phyloP scores from a whole-genome alignment of 1,284 basidiomycete genomes.

The Boletus sp. region DNA sequence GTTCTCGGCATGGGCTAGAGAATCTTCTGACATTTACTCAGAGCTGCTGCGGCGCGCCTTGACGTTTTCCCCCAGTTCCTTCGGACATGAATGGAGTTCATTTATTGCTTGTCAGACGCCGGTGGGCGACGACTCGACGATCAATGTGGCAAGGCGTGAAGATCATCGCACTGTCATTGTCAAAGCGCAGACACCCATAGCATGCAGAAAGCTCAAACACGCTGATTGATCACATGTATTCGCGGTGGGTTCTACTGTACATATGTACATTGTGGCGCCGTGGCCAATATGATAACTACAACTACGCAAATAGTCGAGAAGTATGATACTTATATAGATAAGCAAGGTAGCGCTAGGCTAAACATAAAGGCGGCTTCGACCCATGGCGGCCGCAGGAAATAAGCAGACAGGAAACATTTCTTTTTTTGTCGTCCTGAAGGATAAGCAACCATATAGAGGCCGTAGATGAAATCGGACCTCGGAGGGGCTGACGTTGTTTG shows the following conservation, averaged over 20 bases:
- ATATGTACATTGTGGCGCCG: neutral
- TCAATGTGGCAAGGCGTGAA: slow-evolving; percentile 16
- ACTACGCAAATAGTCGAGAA: neutral
- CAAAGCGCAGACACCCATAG: neutral
- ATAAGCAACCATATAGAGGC: slow-evolving; percentile 6
- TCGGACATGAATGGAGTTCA: slow-evolving; percentile 25
- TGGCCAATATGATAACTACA: neutral
- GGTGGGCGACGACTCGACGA: slow-evolving; percentile 16
- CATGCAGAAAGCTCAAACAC: neutral
- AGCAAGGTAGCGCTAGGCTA: slow-evolving; percentile 21
- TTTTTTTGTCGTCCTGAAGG: slow-evolving; percentile 7
- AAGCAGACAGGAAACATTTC: slow-evolving; percentile 2
- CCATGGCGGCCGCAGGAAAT: slow-evolving; percentile 13
- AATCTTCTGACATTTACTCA: neutral
- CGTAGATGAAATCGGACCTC: slow-evolving; percentile 9
- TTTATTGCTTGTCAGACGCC: slow-evolving; percentile 11
- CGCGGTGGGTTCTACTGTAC: slow-evolving; percentile 1
- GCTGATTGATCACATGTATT: slow-evolving; percentile 3
- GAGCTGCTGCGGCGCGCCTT: neutral
- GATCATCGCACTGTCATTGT: slow-evolving; percentile 10
- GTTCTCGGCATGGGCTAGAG: neutral
- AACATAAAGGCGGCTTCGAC: slow-evolving; percentile 1
- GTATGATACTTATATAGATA: slow-evolving; percentile 29
- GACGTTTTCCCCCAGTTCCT: slow-evolving; percentile 10
- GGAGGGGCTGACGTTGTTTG: slow-evolving; percentile 6